A percentile compares a stretch with the other conserved stretches of the same genome.
phyloP scores from a whole-genome alignment of 192 early-diverging fungal genomes.

The Coemansia sp. region DNA sequence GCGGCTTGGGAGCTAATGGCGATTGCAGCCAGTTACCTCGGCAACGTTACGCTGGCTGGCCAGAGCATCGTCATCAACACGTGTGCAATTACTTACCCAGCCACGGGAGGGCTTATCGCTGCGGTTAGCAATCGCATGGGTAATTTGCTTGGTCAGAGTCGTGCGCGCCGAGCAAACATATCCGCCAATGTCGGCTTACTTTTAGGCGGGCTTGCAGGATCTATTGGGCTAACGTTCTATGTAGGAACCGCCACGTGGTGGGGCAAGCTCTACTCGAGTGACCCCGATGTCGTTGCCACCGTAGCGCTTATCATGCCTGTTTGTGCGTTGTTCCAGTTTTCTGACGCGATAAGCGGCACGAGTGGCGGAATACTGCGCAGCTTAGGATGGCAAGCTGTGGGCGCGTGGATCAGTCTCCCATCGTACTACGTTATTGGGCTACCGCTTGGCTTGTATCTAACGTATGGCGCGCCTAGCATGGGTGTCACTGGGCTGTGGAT shows the following conservation, averaged over 20 bases:
- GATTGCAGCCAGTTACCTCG: slow-evolving; percentile 56
- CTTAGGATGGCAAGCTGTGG: slow-evolving; percentile 54
- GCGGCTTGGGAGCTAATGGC: slow-evolving; percentile 52
- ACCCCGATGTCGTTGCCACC: slow-evolving; percentile 63
- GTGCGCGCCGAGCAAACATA: slow-evolving; percentile 29
- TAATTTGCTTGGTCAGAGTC: slow-evolving; percentile 50
- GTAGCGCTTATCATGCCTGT: slow-evolving; percentile 75
- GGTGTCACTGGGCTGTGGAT: slow-evolving; percentile 50
- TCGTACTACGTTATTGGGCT: slow-evolving; percentile 57
- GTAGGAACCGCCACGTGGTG: slow-evolving; percentile 31
- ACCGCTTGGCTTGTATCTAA: slow-evolving; percentile 57
- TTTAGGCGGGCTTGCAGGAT: slow-evolving; percentile 9
- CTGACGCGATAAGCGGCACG: slow-evolving; percentile 61
- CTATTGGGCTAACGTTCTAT: slow-evolving; percentile 12
- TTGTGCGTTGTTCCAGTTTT: slow-evolving; percentile 67
- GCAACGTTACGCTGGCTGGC: slow-evolving; percentile 55
- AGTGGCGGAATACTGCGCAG: slow-evolving; percentile 58
- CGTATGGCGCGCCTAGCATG: slow-evolving; percentile 34
- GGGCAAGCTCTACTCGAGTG: slow-evolving; percentile 62
- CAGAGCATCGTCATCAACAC: slow-evolving; percentile 60
- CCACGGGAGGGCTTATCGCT: slow-evolving; percentile 56
- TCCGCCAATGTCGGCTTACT: slow-evolving; percentile 29
- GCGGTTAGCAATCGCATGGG: slow-evolving; percentile 56
- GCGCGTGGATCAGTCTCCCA: slow-evolving; percentile 54
- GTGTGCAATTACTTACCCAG: slow-evolving; percentile 47